Base-by-base conservation (phyloP, 176 grass and related monocot genomes). In the Luzula sylvatica region DNA sequence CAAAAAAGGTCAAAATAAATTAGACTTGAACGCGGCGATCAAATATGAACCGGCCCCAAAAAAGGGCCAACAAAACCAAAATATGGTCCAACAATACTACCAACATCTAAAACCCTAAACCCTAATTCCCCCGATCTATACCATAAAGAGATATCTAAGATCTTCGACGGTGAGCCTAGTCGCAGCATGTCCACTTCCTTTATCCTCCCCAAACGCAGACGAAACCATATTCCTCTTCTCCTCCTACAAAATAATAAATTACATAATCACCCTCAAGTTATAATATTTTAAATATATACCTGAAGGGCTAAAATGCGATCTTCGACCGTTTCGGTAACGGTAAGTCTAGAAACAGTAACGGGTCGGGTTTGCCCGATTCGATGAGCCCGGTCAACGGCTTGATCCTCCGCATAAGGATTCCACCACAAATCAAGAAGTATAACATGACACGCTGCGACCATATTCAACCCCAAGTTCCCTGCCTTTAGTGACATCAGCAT, bases 401-500 rank as follows among this genome's bases (percentile, higher is more conserved):
- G 92, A 57, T 90, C 92, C 72, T 98, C 92, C 15, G 92, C 88
- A 3, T 86, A 89, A 20, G 92, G 92, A 50, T 98, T 98, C 92
- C 92, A 90, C 92, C 92, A 98, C 45, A 98, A 75, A 61, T 98
- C 92, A 42, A 98, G 86, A 53, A 98, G 77, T 70, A 98, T 75
- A 6, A 98, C 85, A 49, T 98, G 92, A 30, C 85, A 98, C 22
- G 92, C 92, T 42, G 82, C 85, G 21, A 98, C 92, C 92, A 98
- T 86, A 55, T 98, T 98, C 20, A 98, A 71, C 57, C 92, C 85
- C 67, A 98, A 85, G 74, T 86, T 98, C 17, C 85, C 92, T 41
- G 92, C 92, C 73, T 98, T 98, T 13, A 98, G 76, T 43, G 92
- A 98, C 92, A 98, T 98, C 53, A 98, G 83, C 85, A 98, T 98